phyloP scores from a whole-genome alignment of 257 asterid species.

The Solanum chilense region DNA sequence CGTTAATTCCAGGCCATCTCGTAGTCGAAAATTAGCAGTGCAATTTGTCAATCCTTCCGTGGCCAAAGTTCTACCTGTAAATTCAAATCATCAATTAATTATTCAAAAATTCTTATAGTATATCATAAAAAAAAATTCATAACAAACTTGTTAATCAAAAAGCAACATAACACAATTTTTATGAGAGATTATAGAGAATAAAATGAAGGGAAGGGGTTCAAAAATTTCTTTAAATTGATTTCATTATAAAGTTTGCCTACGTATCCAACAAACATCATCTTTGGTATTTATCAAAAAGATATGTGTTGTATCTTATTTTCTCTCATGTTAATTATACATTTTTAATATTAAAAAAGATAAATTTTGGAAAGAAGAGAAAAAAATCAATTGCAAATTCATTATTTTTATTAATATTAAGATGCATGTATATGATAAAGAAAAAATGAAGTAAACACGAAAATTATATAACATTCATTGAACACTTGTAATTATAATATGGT shows the following conservation, averaged over 20 bases:
- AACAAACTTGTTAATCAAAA: neutral
- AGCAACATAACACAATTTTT: neutral
- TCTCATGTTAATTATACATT: neutral
- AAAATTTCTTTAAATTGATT: too few relatives aligned
- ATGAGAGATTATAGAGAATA: neutral
- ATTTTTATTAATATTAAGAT: neutral
- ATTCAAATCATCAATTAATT: neutral
- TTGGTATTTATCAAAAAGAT: neutral
- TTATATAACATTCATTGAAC: neutral
- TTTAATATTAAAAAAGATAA: neutral
- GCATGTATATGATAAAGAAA: neutral
- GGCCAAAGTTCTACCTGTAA: neutral
- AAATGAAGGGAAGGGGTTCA: neutral
- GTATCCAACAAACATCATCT: neutral
- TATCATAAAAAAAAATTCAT: too few relatives aligned
- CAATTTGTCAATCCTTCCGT: neutral
- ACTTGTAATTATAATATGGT: neutral
- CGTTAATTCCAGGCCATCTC: neutral
- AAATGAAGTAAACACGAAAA: neutral
- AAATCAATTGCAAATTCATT: neutral
- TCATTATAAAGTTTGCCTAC: too few relatives aligned
- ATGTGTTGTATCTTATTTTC: neutral
- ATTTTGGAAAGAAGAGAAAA: neutral
- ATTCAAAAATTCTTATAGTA: neutral
- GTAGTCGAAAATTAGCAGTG: neutral